Percentiles rank a stretch among this genome's conserved stretches.
These are phyloP conservation scores for Chrysanthemum lavandulifolium DNA, from an alignment of 129 eudicot species.

Conservation along the genomic window DNA sequence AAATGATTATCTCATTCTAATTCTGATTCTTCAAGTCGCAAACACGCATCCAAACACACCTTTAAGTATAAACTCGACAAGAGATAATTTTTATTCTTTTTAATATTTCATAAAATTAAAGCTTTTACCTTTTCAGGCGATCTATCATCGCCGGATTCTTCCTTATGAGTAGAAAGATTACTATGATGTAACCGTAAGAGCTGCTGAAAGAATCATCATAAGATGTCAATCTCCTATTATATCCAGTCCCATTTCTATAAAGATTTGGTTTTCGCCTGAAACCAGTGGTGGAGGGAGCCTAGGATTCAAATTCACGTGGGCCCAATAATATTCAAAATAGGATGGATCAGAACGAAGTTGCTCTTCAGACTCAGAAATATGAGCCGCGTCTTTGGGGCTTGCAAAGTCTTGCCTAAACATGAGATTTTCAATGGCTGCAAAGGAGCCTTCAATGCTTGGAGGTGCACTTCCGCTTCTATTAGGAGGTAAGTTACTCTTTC, in stretches of 20 bases:
- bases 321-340: slow-evolving; percentile 35
- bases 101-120: not conserved
- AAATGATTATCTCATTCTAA: not conserved
- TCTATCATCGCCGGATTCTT: slow-evolving; percentile 57
- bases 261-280: slow-evolving; percentile 34
- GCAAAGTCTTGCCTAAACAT: slow-evolving; percentile 35
- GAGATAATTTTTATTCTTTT: not conserved
- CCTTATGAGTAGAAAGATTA: slow-evolving; percentile 60
- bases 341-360: slow-evolving; percentile 45
- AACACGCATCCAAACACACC: not conserved
- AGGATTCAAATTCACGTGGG: slow-evolving; percentile 39
- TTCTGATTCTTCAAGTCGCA: slow-evolving; percentile 12
- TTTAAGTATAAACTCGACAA: not conserved
- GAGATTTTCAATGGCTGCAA: slow-evolving; percentile 59
- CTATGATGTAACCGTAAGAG: slow-evolving; percentile 31
- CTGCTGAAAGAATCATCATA: slow-evolving; percentile 39
- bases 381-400: not conserved
- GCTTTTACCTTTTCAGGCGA: slow-evolving; percentile 37
- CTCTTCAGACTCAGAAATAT: slow-evolving; percentile 36
- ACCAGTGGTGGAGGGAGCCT: slow-evolving; percentile 40
- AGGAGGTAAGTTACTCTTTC: slow-evolving; percentile 39
- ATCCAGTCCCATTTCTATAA: slow-evolving; percentile 26
- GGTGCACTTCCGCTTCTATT: slow-evolving; percentile 82
- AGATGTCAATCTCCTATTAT: slow-evolving; percentile 34
- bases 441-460: slow-evolving; percentile 77